Evolutionary conservation across 768 basidiomycete species (phyloP).

Genomic region (Psilocybe azurescens): DNA sequence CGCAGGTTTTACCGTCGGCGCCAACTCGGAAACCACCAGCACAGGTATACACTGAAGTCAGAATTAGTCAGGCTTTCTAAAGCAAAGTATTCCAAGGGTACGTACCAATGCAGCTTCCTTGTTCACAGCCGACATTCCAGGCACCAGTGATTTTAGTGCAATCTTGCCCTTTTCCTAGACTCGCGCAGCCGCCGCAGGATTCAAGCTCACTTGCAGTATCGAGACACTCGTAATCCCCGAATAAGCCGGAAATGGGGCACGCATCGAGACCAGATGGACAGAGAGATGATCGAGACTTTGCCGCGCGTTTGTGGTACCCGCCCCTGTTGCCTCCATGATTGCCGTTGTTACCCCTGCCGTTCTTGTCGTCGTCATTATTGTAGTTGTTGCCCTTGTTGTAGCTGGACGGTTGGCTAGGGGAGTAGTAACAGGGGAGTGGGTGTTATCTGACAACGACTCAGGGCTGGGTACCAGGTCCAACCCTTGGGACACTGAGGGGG

Average conservation of each 20-base stretch:
- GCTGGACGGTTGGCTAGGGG: constrained; percentile 46
- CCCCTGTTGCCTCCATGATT: constrained; percentile 15
- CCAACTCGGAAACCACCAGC: constrained; percentile 50
- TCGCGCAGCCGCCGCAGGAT: constrained; percentile 79
- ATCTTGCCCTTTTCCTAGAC: constrained; percentile 67
- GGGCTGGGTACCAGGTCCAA: constrained; percentile 49
- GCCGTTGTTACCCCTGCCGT: constrained; percentile 17
- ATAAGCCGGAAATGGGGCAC: constrained; percentile 55
- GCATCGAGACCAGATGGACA: constrained; percentile 62
- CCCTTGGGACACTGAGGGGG: constrained; percentile 54
- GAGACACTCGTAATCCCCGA: constrained; percentile 63
- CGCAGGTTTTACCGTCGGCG: constrained; percentile 48
- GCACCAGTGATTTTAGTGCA: constrained; percentile 71
- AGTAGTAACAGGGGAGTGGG: constrained; percentile 34
- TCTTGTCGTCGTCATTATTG: constrained; percentile 6
- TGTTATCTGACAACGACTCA: constrained; percentile 46
- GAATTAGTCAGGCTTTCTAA: neutral
- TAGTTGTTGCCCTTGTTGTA: constrained; percentile 15
- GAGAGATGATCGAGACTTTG: constrained; percentile 32
- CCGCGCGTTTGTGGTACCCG: constrained; percentile 36
- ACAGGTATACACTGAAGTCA: constrained; percentile 53
- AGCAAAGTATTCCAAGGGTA: constrained; percentile 14
- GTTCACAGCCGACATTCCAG: constrained; percentile 74
- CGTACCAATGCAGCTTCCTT: constrained; percentile 57
- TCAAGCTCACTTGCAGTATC: constrained; percentile 67